These are phyloP conservation scores for Gonapodya sp. DNA, from an alignment of 192 early-diverging fungal species.

Conservation along the genomic window DNA sequence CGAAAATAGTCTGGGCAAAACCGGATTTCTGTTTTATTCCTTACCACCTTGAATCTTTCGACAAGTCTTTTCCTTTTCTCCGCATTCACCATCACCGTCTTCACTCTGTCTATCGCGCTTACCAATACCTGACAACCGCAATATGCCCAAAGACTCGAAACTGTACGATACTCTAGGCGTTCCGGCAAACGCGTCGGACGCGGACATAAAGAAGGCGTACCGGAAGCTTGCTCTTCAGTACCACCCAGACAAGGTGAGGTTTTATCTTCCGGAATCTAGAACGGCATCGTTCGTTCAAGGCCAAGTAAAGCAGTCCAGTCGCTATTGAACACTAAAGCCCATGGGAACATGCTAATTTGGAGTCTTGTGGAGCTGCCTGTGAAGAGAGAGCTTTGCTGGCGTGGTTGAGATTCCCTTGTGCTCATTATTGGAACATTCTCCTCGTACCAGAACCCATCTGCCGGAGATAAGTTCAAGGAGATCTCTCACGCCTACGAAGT, in stretches of 20 bases:
- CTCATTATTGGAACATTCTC: too few relatives aligned
- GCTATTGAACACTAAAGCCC: background rate
- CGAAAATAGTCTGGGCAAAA: too few relatives aligned
- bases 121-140: conserved; percentile 14
- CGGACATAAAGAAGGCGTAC: conserved; percentile 96
- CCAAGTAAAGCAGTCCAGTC: background rate
- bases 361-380: background rate
- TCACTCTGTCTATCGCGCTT: background rate
- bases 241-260: conserved; percentile 22
- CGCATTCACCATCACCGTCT: too few relatives aligned
- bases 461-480: conserved; percentile 92
- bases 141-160: conserved; percentile 73
- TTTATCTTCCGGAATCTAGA: too few relatives aligned
- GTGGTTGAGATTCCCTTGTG: background rate
- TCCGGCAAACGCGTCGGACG: conserved; percentile 56
- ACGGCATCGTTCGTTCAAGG: background rate
- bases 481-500: conserved; percentile 97
- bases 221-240: conserved; percentile 91
- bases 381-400: background rate
- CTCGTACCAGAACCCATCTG: conserved; percentile 65
- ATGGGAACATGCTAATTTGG: too few relatives aligned
- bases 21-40: too few relatives aligned
- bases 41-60: too few relatives aligned
- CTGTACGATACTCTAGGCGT: conserved; percentile 88
- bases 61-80: too few relatives aligned